Evolutionary conservation across 2,329 filamentous ascomycete species (phyloP), one percentile per base, ranked within the genome.

Genomic region (Calonectria crousiana): DNA sequence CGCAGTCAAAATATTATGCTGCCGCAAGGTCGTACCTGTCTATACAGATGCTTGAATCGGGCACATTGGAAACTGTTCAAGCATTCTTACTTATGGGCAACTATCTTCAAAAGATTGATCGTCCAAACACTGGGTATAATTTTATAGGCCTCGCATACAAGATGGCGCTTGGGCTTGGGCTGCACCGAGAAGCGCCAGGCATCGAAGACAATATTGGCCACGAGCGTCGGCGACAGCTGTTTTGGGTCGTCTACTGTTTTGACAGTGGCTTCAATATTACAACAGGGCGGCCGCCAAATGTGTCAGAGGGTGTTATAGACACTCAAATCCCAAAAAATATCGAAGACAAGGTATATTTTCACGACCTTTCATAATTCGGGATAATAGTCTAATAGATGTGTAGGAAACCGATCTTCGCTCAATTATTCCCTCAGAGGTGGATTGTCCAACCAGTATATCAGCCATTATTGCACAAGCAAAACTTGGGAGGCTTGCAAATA

Each of bases 61-160:
- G 87, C 6, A 87, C 84, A 16, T 74, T 87, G 1, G 84, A 83
- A 11, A 80, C 86, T 0, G 85, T 88, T 0, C 87, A 88, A 73
- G 84, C 83, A 0, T 82, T 88, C 6, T 76, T 82, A 2, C 78
- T 88, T 5, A 83, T 84, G 77, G 84, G 84, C 0, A 88, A 88
- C 60, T 89, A 89, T 77, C 81, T 89, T 0, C 88, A 89, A 62
- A 88, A 88, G 75, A 81, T 84, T 34, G 85, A 89, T 67, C 80
- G 86, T 0, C 86, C 87, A 5, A 89, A 89, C 73, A 88, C 87
- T 0, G 86, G 86, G 1, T 89, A 88, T 76, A 88, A 88, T 73
- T 86, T 87, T 52, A 83, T 88, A 44, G 88, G 87, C 0, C 84
- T 89, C 36, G 87, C 87, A 1, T 84, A 86, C 41, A 82, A 87